Evolutionary conservation across 176 grass and related monocot species (phyloP).

Genomic region (Carex parvula): DNA sequence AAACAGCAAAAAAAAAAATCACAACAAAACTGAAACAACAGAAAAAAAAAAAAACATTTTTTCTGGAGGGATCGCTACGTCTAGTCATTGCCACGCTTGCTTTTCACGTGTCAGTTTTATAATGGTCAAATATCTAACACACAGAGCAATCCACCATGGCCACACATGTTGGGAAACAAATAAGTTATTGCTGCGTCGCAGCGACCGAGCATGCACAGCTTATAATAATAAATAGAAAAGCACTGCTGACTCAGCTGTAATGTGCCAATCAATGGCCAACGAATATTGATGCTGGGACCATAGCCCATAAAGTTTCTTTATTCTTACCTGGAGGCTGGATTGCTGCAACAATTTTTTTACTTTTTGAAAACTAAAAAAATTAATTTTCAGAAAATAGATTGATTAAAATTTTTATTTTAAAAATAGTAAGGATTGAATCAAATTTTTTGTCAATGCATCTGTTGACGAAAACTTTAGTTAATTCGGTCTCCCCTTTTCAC

Average conservation of each 20-base stretch:
- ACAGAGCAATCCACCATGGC: background rate
- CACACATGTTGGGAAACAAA: background rate
- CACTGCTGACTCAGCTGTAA: background rate
- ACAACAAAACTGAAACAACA: background rate
- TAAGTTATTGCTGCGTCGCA: background rate
- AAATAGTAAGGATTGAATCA: too few relatives aligned
- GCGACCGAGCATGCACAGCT: background rate
- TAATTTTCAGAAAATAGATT: too few relatives aligned
- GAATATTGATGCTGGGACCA: background rate
- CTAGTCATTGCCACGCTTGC: background rate
- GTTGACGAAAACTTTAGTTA: too few relatives aligned
- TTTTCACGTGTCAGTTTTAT: background rate
- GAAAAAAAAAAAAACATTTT: background rate
- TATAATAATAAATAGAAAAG: background rate
- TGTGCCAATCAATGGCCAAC: background rate
- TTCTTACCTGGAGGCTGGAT: background rate
- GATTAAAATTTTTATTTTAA: too few relatives aligned
- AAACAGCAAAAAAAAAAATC: too few relatives aligned
- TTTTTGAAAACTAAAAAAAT: too few relatives aligned
- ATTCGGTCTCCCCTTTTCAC: too few relatives aligned
- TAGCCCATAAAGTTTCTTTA: background rate
- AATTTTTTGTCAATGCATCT: too few relatives aligned
- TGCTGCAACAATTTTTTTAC: too few relatives aligned
- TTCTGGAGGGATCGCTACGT: background rate
- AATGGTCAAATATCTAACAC: background rate